Evolutionary conservation across 345 rosid genomes (phyloP).

Genomic region (Lepidium didymum): DNA sequence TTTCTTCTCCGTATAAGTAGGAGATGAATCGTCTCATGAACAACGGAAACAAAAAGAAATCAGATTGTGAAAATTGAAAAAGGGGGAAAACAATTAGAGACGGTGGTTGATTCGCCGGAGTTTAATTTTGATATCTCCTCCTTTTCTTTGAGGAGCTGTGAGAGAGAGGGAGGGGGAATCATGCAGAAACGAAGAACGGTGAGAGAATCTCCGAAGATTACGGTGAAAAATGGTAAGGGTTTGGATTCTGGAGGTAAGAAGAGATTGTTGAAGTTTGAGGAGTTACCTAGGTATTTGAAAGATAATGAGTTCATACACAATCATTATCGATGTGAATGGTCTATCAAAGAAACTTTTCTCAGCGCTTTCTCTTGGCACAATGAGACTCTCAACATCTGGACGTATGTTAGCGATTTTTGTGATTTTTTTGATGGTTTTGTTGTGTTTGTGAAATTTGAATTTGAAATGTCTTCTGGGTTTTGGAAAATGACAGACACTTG

Average conservation of each 20-base stretch:
- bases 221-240: constrained; percentile 1
- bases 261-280: constrained; percentile 55
- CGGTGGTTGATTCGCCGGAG: constrained; percentile 9
- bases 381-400: constrained; percentile 93
- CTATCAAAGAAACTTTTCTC: constrained; percentile 60
- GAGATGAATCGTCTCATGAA: constrained; percentile 3
- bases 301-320: constrained; percentile 91
- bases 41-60: not conserved
- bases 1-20: constrained; percentile 29
- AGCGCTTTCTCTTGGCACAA: constrained; percentile 87
- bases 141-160: not conserved
- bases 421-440: not conserved
- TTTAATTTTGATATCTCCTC: not conserved
- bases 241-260: constrained; percentile 23
- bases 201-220: constrained; percentile 8
- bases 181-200: constrained; percentile 27
- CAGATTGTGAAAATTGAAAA: not conserved
- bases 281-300: constrained; percentile 70
- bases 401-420: constrained; percentile 38
- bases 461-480: not conserved
- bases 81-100: not conserved
- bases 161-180: not conserved
- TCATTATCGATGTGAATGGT: constrained; percentile 91
- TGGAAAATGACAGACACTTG: constrained; percentile 48
- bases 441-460: not conserved